Base-by-base conservation (phyloP, 108 stramenopile genomes). In the Pseudonitzschia pungens region DNA sequence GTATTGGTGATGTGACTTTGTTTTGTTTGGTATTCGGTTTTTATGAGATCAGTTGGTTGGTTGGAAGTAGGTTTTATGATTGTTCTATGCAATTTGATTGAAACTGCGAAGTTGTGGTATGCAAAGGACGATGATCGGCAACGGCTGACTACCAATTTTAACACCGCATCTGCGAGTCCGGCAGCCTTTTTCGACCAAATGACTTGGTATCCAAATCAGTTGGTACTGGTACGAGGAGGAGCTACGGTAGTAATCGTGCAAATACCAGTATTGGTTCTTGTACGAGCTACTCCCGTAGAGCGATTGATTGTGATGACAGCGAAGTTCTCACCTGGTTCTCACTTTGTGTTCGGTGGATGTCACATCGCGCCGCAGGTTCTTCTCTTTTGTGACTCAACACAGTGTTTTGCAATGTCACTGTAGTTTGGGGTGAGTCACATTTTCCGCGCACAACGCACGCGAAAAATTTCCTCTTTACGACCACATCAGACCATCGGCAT, bases 271-370 rank as follows among this genome's bases (percentile, higher is more conserved):
- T 6, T 6, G 2, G 36, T 6, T 36, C 36, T 2, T 36, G 36
- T 36, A 36, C 36, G 36, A 36, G 36, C 36, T 5, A 6, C 2
- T 36, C 36, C 36, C 36, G 36, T 36, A 48, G 14, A 2, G 7
- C 1, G 45, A 48, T 48, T 48, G 45, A 18, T 24, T 24, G 24
- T 24, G 6, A 21, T 55, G 54, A 26, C 54, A 55, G 54, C 21
- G 26, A 26, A 26, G 54, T 55, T 55, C 54, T 55, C 54, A 55
- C n/a, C 50, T 51, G n/a, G n/a, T 51, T 51, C 16, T 51, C n/a
- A 16, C 9, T 26, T 22, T 55, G 54, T 55, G 54, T 55, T 55
- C 54, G 1, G 54, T 55, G 54, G 54, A 24, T 55, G 54, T 55
- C 54, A 55, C 26, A 24, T 4, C 3, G 18, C 18, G 10, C 45